Base-by-base conservation (phyloP, 352 stramenopile genomes). In the Phytophthora boehmeriae region DNA sequence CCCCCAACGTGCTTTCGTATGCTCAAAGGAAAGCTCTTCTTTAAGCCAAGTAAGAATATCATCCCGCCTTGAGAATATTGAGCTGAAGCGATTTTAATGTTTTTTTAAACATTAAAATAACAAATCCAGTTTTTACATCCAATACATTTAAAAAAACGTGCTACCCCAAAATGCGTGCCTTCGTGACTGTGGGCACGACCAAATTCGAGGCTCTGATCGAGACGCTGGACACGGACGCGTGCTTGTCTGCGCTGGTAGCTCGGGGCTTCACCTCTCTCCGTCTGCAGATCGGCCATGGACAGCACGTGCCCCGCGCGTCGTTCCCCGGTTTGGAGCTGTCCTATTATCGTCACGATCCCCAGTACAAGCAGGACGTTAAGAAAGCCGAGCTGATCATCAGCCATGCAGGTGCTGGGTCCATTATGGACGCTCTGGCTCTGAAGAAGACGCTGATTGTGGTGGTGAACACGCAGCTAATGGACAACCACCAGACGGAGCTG, bases 401-500 rank as follows among this genome's bases (percentile, higher is more conserved):
- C 56, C 97, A 99, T 75, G 97, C 95, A 0, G 95, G 96, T 30
- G 95, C 96, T 14, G 95, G 95, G 8, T 98, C 90, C 22, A 88
- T 98, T 49, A 97, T 98, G 83, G 96, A 98, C 73, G 86, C 82
- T 36, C 78, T 97, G 23, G 75, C 83, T 16, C 64, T 86, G 49
- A 59, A 66, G 14, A 97, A 97, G 72, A 79, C 82, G 63, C 75
- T 97, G 23, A 69, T 97, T 22, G 96, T 98, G 5, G 94, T 98
- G 5, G 96, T 98, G 9, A 99, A 99, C 69, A 90, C 81, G 16
- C 42, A 62, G 53, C 83, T 99, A 13, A 99, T 99, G 97, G 85
- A 99, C 84, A 98, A 99, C 83, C 97, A 99, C 74, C 97, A 99
- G 76, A 82, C 76, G 32, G 97, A 99, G 67, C 74, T 99, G 17